Conservation (phyloP, 116 monocot genomes). For the Zostera marina region DNA sequence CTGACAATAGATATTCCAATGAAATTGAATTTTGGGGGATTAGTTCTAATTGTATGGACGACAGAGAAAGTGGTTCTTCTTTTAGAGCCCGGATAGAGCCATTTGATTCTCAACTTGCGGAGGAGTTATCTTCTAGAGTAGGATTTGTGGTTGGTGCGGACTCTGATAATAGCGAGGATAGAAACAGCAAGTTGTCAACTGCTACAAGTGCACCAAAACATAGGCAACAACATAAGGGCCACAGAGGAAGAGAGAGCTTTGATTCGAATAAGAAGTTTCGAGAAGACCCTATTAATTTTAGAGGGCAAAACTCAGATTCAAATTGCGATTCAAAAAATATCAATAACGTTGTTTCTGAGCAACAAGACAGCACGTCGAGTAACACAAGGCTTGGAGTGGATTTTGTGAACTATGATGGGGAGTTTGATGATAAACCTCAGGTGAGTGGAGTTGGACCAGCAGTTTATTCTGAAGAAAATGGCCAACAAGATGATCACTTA, state of each 20-base stretch:
- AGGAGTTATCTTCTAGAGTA: constrained; percentile 9
- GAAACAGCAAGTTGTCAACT: constrained; percentile 46
- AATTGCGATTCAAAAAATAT: constrained; percentile 43
- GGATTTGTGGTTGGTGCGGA: constrained; percentile 39
- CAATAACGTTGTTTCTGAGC: constrained; percentile 6
- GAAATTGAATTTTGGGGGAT: background rate
- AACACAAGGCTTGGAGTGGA: constrained; percentile 26
- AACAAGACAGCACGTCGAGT: constrained; percentile 10
- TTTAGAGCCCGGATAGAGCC: background rate
- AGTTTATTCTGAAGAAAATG: constrained; percentile 34
- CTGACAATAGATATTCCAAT: background rate
- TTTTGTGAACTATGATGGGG: constrained; percentile 22
- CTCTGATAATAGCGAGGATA: constrained; percentile 79
- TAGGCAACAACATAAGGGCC: constrained; percentile 20
- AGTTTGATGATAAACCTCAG: constrained; percentile 31
- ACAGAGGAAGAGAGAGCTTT: constrained; percentile 18
- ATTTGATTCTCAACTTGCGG: constrained; percentile 27
- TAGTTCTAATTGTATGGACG: background rate
- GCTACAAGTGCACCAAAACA: constrained; percentile 30
- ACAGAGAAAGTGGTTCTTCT: background rate
- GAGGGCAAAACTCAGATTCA: constrained; percentile 41
- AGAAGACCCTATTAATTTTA: constrained; percentile 11
- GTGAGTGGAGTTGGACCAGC: constrained; percentile 19
- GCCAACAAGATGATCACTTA: constrained; percentile 14
- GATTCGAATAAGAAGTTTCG: constrained; percentile 27